Evolutionary conservation across 2,329 filamentous ascomycete genomes (phyloP), one percentile per base, ranked within the genome.

Genomic region (Pseudohalonectria lignicola): DNA sequence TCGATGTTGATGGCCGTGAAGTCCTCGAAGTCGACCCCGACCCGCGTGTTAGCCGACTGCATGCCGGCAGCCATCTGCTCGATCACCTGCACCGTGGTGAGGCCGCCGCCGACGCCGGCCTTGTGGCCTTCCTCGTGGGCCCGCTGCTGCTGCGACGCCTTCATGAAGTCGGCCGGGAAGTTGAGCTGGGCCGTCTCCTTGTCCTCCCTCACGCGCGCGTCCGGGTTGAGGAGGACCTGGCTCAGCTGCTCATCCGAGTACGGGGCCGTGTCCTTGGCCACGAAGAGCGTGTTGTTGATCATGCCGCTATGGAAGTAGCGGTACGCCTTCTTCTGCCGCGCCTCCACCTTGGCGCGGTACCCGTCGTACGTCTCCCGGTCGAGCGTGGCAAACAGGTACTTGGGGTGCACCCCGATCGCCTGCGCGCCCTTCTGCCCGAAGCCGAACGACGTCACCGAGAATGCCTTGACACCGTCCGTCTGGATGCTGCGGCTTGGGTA

Each of bases 351-450:
- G 54, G 69, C 66, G 57, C 81, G 82, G 74, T 98, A 98, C 41
- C 76, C 68, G 42, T 76, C 65, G 63, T 86, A 98, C 37, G 85
- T 82, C 34, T 79, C 68, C 63, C 90, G 76, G 54, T 96, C 90
- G 37, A 98, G 82, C n/a, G 86, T 82, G 35, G 92, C 92, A 52
- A 82, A 98, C 41, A 98, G 76, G 62, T 96, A 98, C 64, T 84
- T 90, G 55, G 93, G 86, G 60, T 98, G 92, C 37, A 98, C 82
- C 70, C 90, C 92, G 53, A 98, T 93, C 31, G 84, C 90, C 63
- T 98, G 93, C 19, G 92, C 86, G 56, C 92, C 92, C 77, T 98
- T 98, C 64, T 98, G 92, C 50, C 92, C 92, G 70, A 98, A 98
- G 63, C 92, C 92, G 61, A 98, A 98, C 0, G 93, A 98, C 6